phyloP scores from a whole-genome alignment of 495 filamentous ascomycete species.

The Penicillium cinerascens region DNA sequence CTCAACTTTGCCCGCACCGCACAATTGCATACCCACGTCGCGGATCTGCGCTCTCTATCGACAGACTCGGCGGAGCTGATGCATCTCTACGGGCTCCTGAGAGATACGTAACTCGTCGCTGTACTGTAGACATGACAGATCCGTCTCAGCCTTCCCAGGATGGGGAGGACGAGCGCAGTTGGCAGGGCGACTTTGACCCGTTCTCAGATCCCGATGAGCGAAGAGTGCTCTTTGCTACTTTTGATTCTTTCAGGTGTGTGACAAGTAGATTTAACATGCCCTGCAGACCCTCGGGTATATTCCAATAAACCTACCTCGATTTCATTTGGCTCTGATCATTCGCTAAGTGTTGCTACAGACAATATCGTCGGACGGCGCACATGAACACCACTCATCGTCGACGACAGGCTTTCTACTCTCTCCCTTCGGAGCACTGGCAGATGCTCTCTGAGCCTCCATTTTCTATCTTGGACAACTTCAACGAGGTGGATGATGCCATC shows the following conservation, averaged over 20 bases:
- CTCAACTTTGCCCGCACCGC: conserved; percentile 16
- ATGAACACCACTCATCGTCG: conserved; percentile 84
- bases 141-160: conserved; percentile 9
- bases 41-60: background rate
- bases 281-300: background rate
- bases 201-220: conserved; percentile 72
- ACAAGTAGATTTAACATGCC: background rate
- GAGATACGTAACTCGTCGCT: background rate
- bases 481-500: conserved; percentile 79
- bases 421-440: conserved; percentile 79
- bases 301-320: background rate
- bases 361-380: conserved; percentile 80
- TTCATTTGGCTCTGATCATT: background rate
- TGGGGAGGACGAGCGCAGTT: conserved; percentile 35
- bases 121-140: conserved; percentile 16
- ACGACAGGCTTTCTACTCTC: conserved; percentile 83
- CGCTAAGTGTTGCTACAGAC: conserved; percentile 42
- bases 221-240: conserved; percentile 66
- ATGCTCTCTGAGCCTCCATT: conserved; percentile 78
- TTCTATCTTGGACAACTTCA: conserved; percentile 71
- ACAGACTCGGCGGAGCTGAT: background rate
- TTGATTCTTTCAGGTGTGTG: conserved; percentile 85
- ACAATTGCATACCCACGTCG: conserved; percentile 3
- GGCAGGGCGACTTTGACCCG: conserved; percentile 57
- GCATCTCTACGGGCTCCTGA: background rate